Evolutionary conservation across 23 red algal genomes (phyloP).

Genomic region (Gracilariopsis chorda): DNA sequence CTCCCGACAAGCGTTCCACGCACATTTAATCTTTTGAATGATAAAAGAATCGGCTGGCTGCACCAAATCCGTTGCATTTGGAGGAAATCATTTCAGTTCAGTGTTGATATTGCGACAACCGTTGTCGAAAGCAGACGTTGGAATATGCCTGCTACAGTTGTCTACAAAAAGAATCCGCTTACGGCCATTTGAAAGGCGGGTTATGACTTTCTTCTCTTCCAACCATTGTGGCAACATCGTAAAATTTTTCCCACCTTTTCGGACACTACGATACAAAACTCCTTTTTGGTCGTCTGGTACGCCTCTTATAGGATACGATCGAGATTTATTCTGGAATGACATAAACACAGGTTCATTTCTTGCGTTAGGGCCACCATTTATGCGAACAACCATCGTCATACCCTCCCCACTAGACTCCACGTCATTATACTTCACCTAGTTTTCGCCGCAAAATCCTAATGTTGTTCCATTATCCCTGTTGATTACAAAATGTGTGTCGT

Average conservation of each 20-base stretch:
- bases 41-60: neutral
- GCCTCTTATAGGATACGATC: neutral
- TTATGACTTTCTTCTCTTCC: neutral
- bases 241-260: neutral
- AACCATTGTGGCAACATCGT: neutral
- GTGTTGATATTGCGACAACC: neutral
- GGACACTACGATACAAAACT: neutral
- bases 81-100: neutral
- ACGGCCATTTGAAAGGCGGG: neutral
- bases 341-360: neutral
- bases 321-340: neutral
- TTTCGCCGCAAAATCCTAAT: no score
- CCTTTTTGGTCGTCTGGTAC: neutral
- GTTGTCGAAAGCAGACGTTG: neutral
- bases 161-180: neutral
- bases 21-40: neutral
- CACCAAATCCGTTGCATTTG: neutral
- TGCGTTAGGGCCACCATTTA: neutral
- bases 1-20: neutral
- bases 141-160: neutral
- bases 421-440: no score
- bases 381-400: no score
- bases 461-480: no score
- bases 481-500: no score
- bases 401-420: no score